These are phyloP conservation scores for Aspergillus pseudotamarii DNA, from an alignment of 2,329 filamentous ascomycete species.

Conservation along the genomic window DNA sequence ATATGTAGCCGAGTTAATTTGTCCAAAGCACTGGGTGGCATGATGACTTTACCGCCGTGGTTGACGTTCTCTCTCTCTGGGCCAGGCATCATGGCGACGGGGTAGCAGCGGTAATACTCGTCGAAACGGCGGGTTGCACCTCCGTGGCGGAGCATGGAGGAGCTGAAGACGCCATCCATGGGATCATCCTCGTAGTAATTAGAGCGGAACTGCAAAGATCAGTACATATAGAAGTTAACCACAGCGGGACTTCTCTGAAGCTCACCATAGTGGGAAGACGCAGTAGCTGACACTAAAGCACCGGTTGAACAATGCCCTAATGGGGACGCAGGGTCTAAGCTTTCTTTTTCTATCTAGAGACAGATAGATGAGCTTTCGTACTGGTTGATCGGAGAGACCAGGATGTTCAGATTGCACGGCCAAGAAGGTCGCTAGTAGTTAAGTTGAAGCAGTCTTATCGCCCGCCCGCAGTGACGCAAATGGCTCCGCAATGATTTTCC, in stretches of 20 bases:
- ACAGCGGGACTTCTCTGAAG: not conserved
- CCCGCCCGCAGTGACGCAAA: constrained; percentile 40
- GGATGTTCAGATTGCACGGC: not conserved
- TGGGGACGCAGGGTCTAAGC: not conserved
- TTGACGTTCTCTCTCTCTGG: constrained; percentile 87
- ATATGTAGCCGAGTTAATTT: constrained; percentile 96
- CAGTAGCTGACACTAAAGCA: not conserved
- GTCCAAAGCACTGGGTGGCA: constrained; percentile 94
- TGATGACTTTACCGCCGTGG: constrained; percentile 95
- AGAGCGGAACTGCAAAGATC: constrained; percentile 43
- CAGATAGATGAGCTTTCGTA: not conserved
- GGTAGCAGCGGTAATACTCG: constrained; percentile 98
- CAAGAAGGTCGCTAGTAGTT: not conserved
- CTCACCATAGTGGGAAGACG: constrained; percentile 29
- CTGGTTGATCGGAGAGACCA: not conserved
- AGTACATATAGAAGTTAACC: constrained; percentile 12
- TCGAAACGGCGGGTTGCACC: constrained; percentile 77
- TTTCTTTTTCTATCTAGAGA: not conserved
- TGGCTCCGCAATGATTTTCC: constrained; percentile 43
- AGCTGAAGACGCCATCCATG: constrained; percentile 57
- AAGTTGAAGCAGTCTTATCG: constrained; percentile 21
- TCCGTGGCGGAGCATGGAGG: constrained; percentile 54
- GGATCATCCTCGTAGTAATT: constrained; percentile 57
- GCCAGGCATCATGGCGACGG: constrained; percentile 89
- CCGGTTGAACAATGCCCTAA: not conserved